Base-by-base conservation (phyloP, 2,329 filamentous ascomycete genomes). In the Graphilbum sp. region DNA sequence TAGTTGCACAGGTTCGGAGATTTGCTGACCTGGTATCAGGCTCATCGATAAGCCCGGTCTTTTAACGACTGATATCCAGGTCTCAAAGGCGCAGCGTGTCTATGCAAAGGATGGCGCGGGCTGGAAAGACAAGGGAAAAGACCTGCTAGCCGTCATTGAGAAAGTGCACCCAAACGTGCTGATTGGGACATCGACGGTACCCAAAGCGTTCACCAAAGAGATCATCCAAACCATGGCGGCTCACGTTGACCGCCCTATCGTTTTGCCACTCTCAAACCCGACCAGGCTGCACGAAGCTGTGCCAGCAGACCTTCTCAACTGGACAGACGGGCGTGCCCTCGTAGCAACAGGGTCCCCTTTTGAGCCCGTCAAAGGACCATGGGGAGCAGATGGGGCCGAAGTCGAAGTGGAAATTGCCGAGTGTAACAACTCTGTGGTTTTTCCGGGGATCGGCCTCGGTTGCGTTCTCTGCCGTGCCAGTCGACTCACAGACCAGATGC, bases 301-400 rank as follows among this genome's bases (percentile, higher is more conserved):
- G 8, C 86, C 86, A 0, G 61, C 72, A 15, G 83, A 93, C 52
- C 60, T 94, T 18, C 74, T 79, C 39, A 56, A 71, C 3, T 93
- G 85, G 86, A 88, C 83, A 0, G 58, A 79, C 32, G 84, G 85
- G 2, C 75, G 73, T 45, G 84, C 75, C 0, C 66, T 93, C 3
- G 75, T 90, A 4, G 83, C 86, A 0, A 93, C 86, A 0, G 86
- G 86, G 5, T 84, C 78, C 9, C 85, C 86, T 0, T 93, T 92
- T 52, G 66, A 71, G 2, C 78, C 85, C 0, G 82, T 90, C 13
- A 69, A 69, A 36, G 69, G 67, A 0, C 62, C 67, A 2, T 73
- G 69, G 64, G 66, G 63, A 2, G n/a, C 51, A 0, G 53, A 60
- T 10, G 67, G 64, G 0, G 37, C 50, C 0, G 63, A 68, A 8